Evolutionary conservation across 2,329 filamentous ascomycete genomes (phyloP).

Genomic region (Aspergillus fumigatiaffinis): DNA sequence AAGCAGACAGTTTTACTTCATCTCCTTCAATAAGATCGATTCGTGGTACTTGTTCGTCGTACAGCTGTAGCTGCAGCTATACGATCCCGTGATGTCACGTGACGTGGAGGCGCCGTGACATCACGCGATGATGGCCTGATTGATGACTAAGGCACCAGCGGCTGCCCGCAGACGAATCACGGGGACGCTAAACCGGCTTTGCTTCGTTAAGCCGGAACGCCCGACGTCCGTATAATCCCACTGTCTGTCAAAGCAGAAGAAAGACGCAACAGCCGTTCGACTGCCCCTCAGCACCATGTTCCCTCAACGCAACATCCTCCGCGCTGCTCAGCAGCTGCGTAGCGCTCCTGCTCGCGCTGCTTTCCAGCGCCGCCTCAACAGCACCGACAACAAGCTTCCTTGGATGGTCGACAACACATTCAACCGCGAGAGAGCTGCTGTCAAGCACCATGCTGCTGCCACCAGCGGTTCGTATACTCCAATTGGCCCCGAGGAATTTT

Average conservation of each 20-base stretch:
- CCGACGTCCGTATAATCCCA: constrained; percentile 24
- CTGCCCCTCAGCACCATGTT: constrained; percentile 53
- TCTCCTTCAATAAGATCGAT: neutral
- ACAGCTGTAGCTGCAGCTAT: neutral
- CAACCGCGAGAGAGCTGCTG: constrained; percentile 83
- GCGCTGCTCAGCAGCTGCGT: constrained; percentile 59
- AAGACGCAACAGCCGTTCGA: constrained; percentile 11
- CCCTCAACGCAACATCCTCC: constrained; percentile 58
- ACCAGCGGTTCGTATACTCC: constrained; percentile 67
- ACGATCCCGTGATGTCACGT: constrained; percentile 13
- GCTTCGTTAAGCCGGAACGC: constrained; percentile 19
- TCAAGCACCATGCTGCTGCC: constrained; percentile 82
- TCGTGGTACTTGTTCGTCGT: neutral
- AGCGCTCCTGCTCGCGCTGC: constrained; percentile 51
- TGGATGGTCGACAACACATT: constrained; percentile 80
- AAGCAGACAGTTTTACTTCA: neutral
- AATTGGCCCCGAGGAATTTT: constrained; percentile 6
- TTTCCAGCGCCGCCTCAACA: constrained; percentile 68
- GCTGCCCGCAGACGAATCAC: constrained; percentile 21
- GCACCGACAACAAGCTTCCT: constrained; percentile 55
- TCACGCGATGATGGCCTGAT: constrained; percentile 24
- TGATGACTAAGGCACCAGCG: constrained; percentile 2
- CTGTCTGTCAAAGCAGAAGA: constrained; percentile 8
- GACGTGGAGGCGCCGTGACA: constrained; percentile 17
- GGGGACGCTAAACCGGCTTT: constrained; percentile 24